Percentiles rank a stretch among this genome's conserved stretches.
These are phyloP conservation scores for Pachysandra terminalis DNA, from an alignment of 164 flowering plant species.

Conservation along the genomic window DNA sequence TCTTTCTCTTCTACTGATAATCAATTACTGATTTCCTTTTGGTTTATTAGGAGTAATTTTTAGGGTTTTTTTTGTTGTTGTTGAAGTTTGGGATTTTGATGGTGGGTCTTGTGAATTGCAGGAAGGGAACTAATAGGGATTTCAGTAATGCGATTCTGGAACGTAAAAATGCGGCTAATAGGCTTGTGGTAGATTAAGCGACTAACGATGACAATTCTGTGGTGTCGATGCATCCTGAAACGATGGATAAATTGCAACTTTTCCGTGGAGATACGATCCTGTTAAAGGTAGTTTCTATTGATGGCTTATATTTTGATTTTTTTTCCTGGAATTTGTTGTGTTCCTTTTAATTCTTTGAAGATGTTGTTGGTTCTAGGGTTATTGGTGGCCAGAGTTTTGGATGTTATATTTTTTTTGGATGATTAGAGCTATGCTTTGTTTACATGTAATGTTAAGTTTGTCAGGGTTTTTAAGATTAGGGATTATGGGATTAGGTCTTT, in stretches of 20 bases:
- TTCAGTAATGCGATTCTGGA: slow-evolving; percentile 82
- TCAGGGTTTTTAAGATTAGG: neutral
- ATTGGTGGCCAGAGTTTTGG: neutral
- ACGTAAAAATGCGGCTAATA: slow-evolving; percentile 78
- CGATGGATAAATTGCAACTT: slow-evolving; percentile 86
- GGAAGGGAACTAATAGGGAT: slow-evolving; percentile 70
- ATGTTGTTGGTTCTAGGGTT: neutral
- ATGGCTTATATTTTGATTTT: neutral
- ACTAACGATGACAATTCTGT: slow-evolving; percentile 80
- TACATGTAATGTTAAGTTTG: neutral
- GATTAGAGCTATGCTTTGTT: neutral
- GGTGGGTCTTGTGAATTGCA: slow-evolving; percentile 17
- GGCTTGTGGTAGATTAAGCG: slow-evolving; percentile 78
- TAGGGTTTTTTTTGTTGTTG: neutral
- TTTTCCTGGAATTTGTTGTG: neutral
- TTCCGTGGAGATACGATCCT: slow-evolving; percentile 81
- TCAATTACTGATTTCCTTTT: neutral
- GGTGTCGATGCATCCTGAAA: slow-evolving; percentile 65
- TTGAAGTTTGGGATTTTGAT: slow-evolving; percentile 3
- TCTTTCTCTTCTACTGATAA: neutral
- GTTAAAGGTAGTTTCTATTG: slow-evolving; percentile 58
- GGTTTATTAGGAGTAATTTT: neutral
- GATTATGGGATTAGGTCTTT: neutral
- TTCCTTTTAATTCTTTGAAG: neutral
- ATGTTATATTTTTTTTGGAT: neutral